Percentiles rank a stretch among this genome's conserved stretches.
Conservation (phyloP, 805 yeast genomes). For the Candida dendrica region DNA sequence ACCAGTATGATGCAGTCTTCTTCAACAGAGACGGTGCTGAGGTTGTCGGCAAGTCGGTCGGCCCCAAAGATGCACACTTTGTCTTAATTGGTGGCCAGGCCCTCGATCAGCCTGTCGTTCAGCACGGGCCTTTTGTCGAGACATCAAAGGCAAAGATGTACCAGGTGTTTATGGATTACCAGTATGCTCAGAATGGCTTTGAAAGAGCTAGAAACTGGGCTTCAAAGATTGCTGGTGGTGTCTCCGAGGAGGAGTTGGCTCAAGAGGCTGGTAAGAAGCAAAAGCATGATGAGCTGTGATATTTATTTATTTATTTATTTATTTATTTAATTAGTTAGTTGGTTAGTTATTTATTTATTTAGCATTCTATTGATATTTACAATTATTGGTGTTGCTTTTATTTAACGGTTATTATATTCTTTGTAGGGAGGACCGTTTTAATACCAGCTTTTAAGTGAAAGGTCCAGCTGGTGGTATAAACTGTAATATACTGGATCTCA, state of each 20-base stretch:
- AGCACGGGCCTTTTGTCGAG: conserved; percentile 90
- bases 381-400: too few species aligned
- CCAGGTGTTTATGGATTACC: conserved; percentile 68
- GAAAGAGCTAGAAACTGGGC: conserved; percentile 59
- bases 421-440: too few species aligned
- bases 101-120: conserved; percentile 69
- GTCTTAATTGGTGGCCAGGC: conserved; percentile 72
- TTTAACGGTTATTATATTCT: too few species aligned
- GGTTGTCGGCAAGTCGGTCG: conserved; percentile 43
- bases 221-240: conserved; percentile 30
- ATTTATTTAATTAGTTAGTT: background rate
- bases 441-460: too few species aligned
- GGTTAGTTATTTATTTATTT: too few species aligned
- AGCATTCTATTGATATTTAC: too few species aligned
- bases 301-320: background rate
- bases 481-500: too few species aligned
- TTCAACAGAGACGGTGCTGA: conserved; percentile 65
- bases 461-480: too few species aligned
- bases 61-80: conserved; percentile 45
- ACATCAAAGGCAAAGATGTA: conserved; percentile 57
- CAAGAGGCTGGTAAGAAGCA: background rate
- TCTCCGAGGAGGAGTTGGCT: conserved; percentile 21
- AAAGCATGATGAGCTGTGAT: background rate
- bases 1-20: conserved; percentile 47
- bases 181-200: conserved; percentile 60